Evolutionary conservation across 1,284 basidiomycete genomes (phyloP), one percentile per base, ranked within the genome.

Genomic region (Apiotrichum veenhuisii): DNA sequence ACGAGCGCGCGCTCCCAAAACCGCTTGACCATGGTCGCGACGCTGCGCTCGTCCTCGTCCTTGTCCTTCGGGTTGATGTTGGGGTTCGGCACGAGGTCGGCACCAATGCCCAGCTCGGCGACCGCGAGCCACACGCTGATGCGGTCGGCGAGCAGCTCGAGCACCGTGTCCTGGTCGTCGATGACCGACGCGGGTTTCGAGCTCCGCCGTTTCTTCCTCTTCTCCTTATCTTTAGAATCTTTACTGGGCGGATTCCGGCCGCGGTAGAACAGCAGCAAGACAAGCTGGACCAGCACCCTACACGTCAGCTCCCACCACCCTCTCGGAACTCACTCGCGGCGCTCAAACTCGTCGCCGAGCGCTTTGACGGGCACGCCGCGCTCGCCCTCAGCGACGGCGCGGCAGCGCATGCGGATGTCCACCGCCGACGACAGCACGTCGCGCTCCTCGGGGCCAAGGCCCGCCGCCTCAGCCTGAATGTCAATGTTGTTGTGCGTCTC

Each of bases 61-160:
- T 47, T 50, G 2, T 46, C 62, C 51, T 64, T 55, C 26, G 26
- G 14, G 42, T 47, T 55, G 30, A 36, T 23, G 34, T 23, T 50
- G 34, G 37, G 27, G 38, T 14, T 17, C 12, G 10, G 34, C 12
- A 36, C 34, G 18, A 40, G 23, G 23, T 40, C 30, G 43, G 20
- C 50, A 2, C 59, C 64, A 8, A 72, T 61, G 8, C 64, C 68
- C 1, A 75, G 60, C 45, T 74, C 72, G 2, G 70, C 62, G 3
- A 75, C 66, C 23, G 71, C 71, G 22, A 66, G 64, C 73, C 73
- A 75, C 2, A 75, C 64, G 43, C 71, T 66, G 38, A 74, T 38
- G 27, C 72, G 58, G 43, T 74, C 74, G 8, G 73, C 61, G 20
- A 74, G 61, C 3, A 69, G 54, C 52, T 71, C 72, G 27, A 73